Percentiles rank a stretch among this genome's conserved stretches.
Conservation (phyloP, 345 rosid genomes). For the Eucalyptus brandiana region DNA sequence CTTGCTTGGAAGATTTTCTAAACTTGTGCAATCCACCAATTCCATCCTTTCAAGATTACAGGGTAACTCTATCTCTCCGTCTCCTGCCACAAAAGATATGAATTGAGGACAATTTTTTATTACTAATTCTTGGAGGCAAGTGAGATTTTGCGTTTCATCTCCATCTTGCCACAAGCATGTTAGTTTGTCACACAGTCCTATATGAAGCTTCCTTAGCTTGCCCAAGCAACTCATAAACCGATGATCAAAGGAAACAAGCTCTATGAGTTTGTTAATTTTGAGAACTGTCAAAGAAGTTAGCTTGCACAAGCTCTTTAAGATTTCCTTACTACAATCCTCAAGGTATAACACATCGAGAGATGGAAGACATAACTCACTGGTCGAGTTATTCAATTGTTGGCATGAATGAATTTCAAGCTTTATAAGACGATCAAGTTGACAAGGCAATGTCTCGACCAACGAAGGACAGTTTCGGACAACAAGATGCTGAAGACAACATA, state of each 20-base stretch:
- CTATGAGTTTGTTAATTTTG: accelerated
- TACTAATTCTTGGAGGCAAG: accelerated
- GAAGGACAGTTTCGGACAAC: too few species aligned
- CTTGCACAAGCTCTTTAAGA: accelerated
- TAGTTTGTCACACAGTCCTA: accelerated
- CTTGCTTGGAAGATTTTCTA: neutral
- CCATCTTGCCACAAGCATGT: neutral
- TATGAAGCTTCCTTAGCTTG: neutral
- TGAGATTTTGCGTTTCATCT: neutral
- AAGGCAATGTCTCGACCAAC: too few species aligned
- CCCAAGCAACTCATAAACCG: accelerated
- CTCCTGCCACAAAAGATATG: neutral
- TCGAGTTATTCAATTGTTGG: accelerated
- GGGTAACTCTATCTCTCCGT: accelerated
- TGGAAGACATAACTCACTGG: accelerated
- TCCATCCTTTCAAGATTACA: neutral
- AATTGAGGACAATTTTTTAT: accelerated
- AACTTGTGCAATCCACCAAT: neutral
- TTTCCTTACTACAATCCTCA: neutral
- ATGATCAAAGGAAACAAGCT: neutral
- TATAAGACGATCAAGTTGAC: too few species aligned
- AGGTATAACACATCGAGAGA: neutral
- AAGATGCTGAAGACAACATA: too few species aligned
- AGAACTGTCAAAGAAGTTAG: neutral
- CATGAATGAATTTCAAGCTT: too few species aligned